Evolutionary conservation across 2,329 filamentous ascomycete species (phyloP).

Genomic region (Triangularia setosa): DNA sequence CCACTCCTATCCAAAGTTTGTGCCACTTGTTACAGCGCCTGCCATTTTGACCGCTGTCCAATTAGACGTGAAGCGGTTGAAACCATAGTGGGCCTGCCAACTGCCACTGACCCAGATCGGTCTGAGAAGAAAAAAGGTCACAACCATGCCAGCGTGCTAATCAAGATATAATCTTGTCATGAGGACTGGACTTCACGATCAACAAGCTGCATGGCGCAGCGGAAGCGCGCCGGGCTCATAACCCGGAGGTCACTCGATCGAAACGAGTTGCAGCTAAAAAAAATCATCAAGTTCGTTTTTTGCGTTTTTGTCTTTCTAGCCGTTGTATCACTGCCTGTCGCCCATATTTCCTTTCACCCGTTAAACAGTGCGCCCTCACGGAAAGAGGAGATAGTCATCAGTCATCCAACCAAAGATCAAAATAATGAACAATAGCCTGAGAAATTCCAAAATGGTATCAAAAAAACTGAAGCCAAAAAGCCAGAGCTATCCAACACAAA

Average conservation of each 20-base stretch:
- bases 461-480: too few species aligned
- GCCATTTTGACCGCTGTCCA: too few species aligned
- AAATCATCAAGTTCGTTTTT: not conserved
- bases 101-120: not conserved
- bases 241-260: conserved; percentile 16
- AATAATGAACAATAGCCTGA: too few species aligned
- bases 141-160: not conserved
- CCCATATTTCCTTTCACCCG: too few species aligned
- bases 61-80: too few species aligned
- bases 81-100: not conserved
- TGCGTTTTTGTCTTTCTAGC: not conserved
- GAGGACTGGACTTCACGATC: not conserved
- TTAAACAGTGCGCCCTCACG: too few species aligned
- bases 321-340: not conserved
- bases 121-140: not conserved
- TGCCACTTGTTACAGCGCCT: not conserved
- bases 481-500: too few species aligned
- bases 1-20: not conserved
- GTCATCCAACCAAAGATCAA: too few species aligned
- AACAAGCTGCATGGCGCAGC: conserved; percentile 14
- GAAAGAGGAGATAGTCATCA: too few species aligned
- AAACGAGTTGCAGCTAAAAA: conserved; percentile 13
- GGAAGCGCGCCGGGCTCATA: conserved; percentile 17
- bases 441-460: too few species aligned
- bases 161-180: not conserved